Base-by-base conservation (phyloP, 2,329 filamentous ascomycete genomes). In the Phaeophleospora eucalypticola region DNA sequence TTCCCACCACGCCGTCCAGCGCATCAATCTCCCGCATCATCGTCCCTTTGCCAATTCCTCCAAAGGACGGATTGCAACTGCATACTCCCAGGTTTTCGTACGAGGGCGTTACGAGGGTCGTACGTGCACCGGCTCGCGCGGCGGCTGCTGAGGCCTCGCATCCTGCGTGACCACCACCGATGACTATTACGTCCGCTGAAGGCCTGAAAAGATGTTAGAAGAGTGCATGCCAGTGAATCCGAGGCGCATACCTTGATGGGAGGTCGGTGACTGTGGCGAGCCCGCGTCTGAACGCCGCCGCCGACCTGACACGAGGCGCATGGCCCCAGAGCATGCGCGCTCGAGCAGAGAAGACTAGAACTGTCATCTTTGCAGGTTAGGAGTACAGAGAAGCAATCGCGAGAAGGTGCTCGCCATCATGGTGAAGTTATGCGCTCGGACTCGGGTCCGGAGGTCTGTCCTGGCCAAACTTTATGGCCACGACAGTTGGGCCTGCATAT, bases 31-130 rank as follows among this genome's bases (percentile, higher is more conserved):
- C 93, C 35, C 91, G 84, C 41, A 98, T 75, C 74, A 98, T 96
- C 8, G 88, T 97, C 14, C 93, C 93, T 67, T 98, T 98, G 36
- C 93, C 93, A 58, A 98, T 97, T n/a, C 93, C 93, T 33, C 93
- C 93, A 64, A 98, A 95, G 54, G 89, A 95, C 1, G 91, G 91
- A 66, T 97, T 97, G 72, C 91, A 97, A 29, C 90, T 96, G 71
- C 91, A 97, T 21, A 93, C 88, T 45, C 91, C 91, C 16, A 97
- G 82, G 59, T 96, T 95, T 49, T 90, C 84, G 48, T 88, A 69
- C 50, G 86, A 89, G 2, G 91, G 93, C 1, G 93, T 98, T 40
- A 98, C 77, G 56, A 98, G 79, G 1, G 86, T 91, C 35, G 93
- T 97, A 60, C 84, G 83, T 41, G 91, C 93, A 43, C 93, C 93